Evolutionary conservation across 495 filamentous ascomycete species (phyloP), one percentile per base, ranked within the genome.

Genomic region (Hypoxylon fragiforme): DNA sequence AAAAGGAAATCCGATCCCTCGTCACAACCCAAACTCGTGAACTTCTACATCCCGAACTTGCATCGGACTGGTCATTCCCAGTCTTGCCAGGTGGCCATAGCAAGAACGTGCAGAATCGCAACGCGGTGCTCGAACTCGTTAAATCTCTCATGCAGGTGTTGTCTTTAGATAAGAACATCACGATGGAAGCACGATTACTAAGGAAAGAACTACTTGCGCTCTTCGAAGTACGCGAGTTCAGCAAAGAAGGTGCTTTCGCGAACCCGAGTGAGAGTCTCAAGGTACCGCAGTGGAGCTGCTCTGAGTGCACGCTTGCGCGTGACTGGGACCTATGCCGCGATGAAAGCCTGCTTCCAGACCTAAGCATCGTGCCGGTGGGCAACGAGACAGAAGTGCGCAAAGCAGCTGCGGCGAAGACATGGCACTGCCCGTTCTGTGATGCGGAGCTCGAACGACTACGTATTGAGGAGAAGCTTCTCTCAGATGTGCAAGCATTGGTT

Each of bases 241-340:
- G 84, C 75, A 81, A 85, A 56, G 89, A 94, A 41, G 94, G 87
- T 32, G 78, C 81, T 6, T 98, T 96, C 72, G 78, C 81, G 50
- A 97, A 98, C 65, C 94, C 94, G 0, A 89, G 85, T 54, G 83
- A 85, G 40, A 85, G 77, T 30, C 74, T 96, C 11, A 84, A 80
- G 49, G 72, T 98, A 9, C 65, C 80, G 2, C 87, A 92, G 65
- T 74, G 96, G 36, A 85, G 88, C 48, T 97, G 95, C 70, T 83
- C 86, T 36, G 85, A 86, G 58, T 97, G 95, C 71, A 94, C 90
- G 50, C 78, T 92, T 72, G 81, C 88, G 12, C 85, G 91, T 14
- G 92, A 97, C 65, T 77, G 97, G 32, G 95, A 98, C 63, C 79
- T 98, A 12, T 98, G 94, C 67, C 87, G 94, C n/a, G 92, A 97